Conservation (phyloP, 768 basidiomycete genomes). For the Rhizopogon sp. region DNA sequence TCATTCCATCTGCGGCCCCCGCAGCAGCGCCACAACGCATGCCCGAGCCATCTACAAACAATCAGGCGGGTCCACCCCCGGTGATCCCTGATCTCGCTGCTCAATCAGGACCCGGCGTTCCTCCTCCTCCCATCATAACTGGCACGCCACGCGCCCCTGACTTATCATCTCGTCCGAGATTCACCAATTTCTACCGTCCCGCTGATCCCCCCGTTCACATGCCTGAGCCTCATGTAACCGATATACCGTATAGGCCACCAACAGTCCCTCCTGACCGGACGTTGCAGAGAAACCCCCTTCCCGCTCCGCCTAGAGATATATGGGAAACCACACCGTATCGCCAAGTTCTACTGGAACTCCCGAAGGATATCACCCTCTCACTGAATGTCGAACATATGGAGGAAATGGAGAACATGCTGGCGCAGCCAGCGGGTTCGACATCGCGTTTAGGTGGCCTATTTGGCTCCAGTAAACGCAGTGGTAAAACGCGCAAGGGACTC, state of each 20-base stretch:
- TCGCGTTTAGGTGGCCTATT: conserved; percentile 17
- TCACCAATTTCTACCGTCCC: conserved; percentile 24
- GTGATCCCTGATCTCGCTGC: conserved; percentile 14
- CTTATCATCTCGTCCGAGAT: conserved; percentile 15
- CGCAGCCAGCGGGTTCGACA: conserved; percentile 16
- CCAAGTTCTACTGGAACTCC: conserved; percentile 44
- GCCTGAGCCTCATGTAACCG: background rate
- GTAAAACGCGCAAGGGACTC: conserved; percentile 33
- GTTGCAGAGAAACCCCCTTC: conserved; percentile 49
- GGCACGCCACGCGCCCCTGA: conserved; percentile 9
- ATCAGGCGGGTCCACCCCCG: background rate
- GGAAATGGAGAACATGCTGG: conserved; percentile 6
- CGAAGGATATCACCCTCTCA: conserved; percentile 31
- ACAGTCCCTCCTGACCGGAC: conserved; percentile 7
- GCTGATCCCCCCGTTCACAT: conserved; percentile 5
- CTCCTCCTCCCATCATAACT: conserved; percentile 16
- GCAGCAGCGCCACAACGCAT: conserved; percentile 2
- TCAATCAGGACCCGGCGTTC: conserved; percentile 1
- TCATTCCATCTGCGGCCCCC: conserved; percentile 5
- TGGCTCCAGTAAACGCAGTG: conserved; percentile 28
- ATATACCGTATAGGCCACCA: conserved; percentile 5
- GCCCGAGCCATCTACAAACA: conserved; percentile 10
- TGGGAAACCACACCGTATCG: conserved; percentile 57
- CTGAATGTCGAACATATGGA: conserved; percentile 7
- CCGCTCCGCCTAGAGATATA: conserved; percentile 54